Percentiles rank a stretch among this genome's conserved stretches.
Evolutionary conservation across 176 grass and related monocot genomes (phyloP).

Genomic region (Aegilops tauschii): DNA sequence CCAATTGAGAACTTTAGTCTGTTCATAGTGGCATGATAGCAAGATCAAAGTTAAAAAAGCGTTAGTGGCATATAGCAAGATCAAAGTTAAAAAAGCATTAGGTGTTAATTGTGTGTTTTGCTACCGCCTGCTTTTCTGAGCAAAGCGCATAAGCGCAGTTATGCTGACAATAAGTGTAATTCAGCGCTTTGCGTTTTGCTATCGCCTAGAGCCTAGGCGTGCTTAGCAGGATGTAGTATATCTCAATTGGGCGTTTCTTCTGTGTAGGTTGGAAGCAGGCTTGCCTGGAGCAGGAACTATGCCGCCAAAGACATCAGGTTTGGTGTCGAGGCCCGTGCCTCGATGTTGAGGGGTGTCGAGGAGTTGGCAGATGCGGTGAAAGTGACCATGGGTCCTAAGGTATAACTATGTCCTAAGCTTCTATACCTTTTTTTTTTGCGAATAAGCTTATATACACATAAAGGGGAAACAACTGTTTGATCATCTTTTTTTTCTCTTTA

Average conservation of each 20-base stretch:
- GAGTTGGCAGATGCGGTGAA: constrained; percentile 94
- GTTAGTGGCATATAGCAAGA: background rate
- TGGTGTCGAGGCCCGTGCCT: constrained; percentile 89
- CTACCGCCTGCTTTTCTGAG: no score
- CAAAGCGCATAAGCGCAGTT: no score
- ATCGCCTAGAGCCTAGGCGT: no score
- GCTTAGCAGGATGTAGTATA: background rate
- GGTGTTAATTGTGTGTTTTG: no score
- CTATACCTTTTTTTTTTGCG: background rate
- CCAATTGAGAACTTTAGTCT: background rate
- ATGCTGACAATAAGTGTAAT: no score
- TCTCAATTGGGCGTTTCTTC: background rate
- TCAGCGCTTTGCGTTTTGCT: no score
- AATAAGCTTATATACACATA: background rate
- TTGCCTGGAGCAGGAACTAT: constrained; percentile 93
- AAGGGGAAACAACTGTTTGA: background rate
- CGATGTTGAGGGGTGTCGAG: constrained; percentile 93
- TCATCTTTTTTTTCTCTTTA: background rate
- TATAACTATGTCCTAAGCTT: constrained; percentile 14
- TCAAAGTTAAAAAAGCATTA: no score
- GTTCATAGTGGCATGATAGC: background rate
- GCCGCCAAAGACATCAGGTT: constrained; percentile 96
- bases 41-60: no score
- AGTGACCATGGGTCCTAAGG: constrained; percentile 99
- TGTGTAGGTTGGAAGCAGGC: constrained; percentile 73